Percentiles rank a stretch among this genome's conserved stretches.
Evolutionary conservation across 1,284 basidiomycete genomes (phyloP).

Genomic region (Albatrellus sp.): DNA sequence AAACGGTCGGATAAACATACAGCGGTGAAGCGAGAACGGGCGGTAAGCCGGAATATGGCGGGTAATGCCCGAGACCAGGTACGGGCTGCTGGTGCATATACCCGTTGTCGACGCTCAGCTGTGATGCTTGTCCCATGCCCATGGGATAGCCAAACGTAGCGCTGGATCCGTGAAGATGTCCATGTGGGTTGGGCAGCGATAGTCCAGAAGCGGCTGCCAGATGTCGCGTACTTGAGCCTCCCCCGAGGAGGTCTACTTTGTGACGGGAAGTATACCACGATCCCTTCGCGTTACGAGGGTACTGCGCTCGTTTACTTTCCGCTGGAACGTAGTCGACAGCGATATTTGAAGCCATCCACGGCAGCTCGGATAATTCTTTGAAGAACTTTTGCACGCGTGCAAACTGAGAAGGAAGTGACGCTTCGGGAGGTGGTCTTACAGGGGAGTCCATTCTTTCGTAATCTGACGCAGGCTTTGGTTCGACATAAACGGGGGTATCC

Average conservation of each 20-base stretch:
- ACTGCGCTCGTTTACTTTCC: conserved; percentile 15
- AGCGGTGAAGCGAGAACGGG: not conserved
- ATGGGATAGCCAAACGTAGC: conserved; percentile 8
- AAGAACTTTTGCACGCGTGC: conserved; percentile 19
- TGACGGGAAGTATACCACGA: conserved; percentile 21
- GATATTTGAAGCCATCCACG: conserved; percentile 20
- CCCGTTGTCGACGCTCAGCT: conserved; percentile 8
- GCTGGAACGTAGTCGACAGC: conserved; percentile 18
- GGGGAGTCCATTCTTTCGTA: conserved; percentile 21
- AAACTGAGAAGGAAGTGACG: conserved; percentile 19
- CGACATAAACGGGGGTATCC: conserved; percentile 14
- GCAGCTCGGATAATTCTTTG: conserved; percentile 18
- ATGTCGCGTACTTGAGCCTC: conserved; percentile 7
- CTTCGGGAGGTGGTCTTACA: conserved; percentile 13
- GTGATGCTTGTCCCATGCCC: conserved; percentile 3
- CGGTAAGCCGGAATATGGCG: not conserved
- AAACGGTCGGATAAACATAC: conserved; percentile 5
- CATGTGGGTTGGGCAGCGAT: conserved; percentile 2
- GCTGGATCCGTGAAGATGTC: conserved; percentile 6
- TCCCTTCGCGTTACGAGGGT: conserved; percentile 11
- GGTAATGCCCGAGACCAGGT: conserved; percentile 2
- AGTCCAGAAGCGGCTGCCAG: conserved; percentile 8
- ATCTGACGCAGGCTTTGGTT: conserved; percentile 17
- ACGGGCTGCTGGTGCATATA: conserved; percentile 10
- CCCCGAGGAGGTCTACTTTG: conserved; percentile 20